Base-by-base conservation (phyloP, 768 basidiomycete genomes). In the Candolleomyces aberdarensis region DNA sequence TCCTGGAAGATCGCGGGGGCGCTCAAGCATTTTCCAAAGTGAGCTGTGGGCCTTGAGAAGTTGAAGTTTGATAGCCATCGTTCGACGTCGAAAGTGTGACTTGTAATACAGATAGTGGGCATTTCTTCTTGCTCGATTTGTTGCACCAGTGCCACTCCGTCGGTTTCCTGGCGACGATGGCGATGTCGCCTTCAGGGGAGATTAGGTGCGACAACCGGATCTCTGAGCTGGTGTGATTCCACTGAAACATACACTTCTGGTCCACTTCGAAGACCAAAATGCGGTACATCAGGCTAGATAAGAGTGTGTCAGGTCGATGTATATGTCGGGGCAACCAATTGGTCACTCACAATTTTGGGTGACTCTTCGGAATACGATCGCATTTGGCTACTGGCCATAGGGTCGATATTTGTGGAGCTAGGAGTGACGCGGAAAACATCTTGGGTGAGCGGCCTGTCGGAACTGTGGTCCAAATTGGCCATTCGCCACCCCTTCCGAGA, bases 401-500 rank as follows among this genome's bases (percentile, higher is more conserved):
- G 9, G 36, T 56, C n/a, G 36, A 40, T 14, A 26, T 7, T 11
- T 36, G 54, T 10, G 32, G 26, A 3, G 36, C 36, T 36, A 36
- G 54, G 41, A 20, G 31, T 41, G 13, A 43, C 40, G 41, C 20
- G 54, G 20, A 56, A 56, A 11, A 36, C 40, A 22, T 56, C 54
- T 20, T 56, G 36, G 14, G 54, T 56, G 19, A 56, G 40, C 4
- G 19, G 51, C 40, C 29, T 64, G 62, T 10, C 41, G 52, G 22
- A 57, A 59, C 3, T 43, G 20, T 60, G 41, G 14, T 14, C 36
- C 36, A 2, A 6, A 4, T n/a, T 19, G n/a, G 5, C 52, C n/a
- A 65, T 61, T 31, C 67, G 64, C 76, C 75, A 77, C 32, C 72
- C 71, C 44, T 64, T 66, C 19, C 75, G 66, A 15, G 72, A 68